phyloP scores from a whole-genome alignment of 352 stramenopile species.

The Elongisporangium anandrum region DNA sequence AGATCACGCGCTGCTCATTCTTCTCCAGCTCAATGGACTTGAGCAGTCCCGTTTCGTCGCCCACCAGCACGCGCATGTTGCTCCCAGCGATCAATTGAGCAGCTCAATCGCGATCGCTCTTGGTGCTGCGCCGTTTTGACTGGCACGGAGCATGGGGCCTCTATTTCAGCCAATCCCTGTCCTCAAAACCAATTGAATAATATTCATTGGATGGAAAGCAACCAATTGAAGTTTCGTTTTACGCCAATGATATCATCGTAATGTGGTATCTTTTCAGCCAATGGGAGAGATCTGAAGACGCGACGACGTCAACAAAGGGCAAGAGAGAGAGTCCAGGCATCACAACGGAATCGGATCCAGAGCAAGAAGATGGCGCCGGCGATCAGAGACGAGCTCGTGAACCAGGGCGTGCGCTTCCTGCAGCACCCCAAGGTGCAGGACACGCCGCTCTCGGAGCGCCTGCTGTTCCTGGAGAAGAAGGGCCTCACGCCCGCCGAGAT shows the following conservation, averaged over 20 bases:
- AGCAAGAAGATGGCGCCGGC: slow-evolving; percentile 7
- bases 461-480: slow-evolving; percentile 78
- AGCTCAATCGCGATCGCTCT: slow-evolving; percentile 1
- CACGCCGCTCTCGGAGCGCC: slow-evolving; percentile 63
- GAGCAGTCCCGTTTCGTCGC: slow-evolving; percentile 78
- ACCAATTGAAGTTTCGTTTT: slow-evolving; percentile 15
- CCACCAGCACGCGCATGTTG: slow-evolving; percentile 70
- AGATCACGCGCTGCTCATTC: slow-evolving; percentile 58
- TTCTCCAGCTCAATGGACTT: slow-evolving; percentile 80
- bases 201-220: slow-evolving; percentile 4
- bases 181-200: slow-evolving; percentile 1
- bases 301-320: no score
- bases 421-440: slow-evolving; percentile 75
- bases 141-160: slow-evolving; percentile 5
- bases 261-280: slow-evolving; percentile 1
- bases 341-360: no score
- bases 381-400: slow-evolving; percentile 54
- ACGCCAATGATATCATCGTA: not conserved
- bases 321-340: no score
- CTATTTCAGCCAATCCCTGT: slow-evolving; percentile 9
- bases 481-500: slow-evolving; percentile 66
- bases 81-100: no score
- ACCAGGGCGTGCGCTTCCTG: slow-evolving; percentile 74
- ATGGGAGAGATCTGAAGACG: not conserved
- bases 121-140: slow-evolving; percentile 6